A percentile compares a stretch with the other conserved stretches of the same genome.
These are phyloP conservation scores for Malania oleifera DNA, from an alignment of 164 flowering plant species.

Conservation along the genomic window DNA sequence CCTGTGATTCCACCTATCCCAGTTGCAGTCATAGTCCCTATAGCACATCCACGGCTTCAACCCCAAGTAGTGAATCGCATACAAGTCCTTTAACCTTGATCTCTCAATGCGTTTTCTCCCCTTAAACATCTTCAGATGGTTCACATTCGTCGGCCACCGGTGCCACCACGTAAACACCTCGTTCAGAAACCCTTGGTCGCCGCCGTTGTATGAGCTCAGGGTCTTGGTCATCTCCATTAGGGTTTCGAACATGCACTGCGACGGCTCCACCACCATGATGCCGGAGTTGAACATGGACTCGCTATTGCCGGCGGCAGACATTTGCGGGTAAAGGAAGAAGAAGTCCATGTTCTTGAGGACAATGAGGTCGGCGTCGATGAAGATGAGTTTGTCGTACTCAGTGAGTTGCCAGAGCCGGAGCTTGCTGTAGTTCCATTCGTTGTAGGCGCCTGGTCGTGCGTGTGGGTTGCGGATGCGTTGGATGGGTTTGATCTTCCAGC, in stretches of 20 bases:
- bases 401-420: constrained; percentile 73
- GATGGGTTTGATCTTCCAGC: constrained; percentile 68
- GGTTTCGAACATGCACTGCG: constrained; percentile 46
- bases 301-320: constrained; percentile 52
- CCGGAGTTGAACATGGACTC: constrained; percentile 63
- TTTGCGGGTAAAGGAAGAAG: constrained; percentile 49
- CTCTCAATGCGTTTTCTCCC: constrained; percentile 6
- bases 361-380: constrained; percentile 71
- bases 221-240: constrained; percentile 34
- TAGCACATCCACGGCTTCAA: constrained; percentile 88
- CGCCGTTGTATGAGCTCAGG: constrained; percentile 61
- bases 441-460: constrained; percentile 51
- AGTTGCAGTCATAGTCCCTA: constrained; percentile 80
- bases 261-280: constrained; percentile 73
- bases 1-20: constrained; percentile 42
- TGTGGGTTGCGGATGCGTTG: constrained; percentile 55
- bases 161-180: constrained; percentile 93
- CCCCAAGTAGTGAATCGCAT: constrained; percentile 66
- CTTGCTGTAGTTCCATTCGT: constrained; percentile 91
- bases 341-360: constrained; percentile 54
- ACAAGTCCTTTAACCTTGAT: constrained; percentile 18
- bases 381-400: constrained; percentile 63
- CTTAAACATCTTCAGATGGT: constrained; percentile 35
- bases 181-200: constrained; percentile 83
- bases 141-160: constrained; percentile 39